These are phyloP conservation scores for Sergeia podlipaevii DNA, from an alignment of 208 protist species.

Conservation along the genomic window DNA sequence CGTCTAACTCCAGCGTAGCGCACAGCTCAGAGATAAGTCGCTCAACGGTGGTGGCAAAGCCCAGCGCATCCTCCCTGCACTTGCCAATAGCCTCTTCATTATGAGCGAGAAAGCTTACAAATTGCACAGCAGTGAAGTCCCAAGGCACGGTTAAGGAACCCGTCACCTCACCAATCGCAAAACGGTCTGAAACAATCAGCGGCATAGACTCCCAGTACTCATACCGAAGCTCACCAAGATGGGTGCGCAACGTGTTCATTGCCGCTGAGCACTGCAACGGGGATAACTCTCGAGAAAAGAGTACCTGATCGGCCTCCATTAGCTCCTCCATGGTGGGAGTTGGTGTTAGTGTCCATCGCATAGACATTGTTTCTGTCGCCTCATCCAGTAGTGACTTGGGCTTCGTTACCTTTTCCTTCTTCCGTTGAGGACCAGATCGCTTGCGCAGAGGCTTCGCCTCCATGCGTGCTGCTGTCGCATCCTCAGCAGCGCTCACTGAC, in stretches of 20 bases:
- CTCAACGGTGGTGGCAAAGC: conserved; percentile 70
- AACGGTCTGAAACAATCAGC: conserved; percentile 75
- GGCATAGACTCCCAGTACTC: conserved; percentile 87
- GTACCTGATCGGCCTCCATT: conserved; percentile 87
- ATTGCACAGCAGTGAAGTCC: conserved; percentile 81
- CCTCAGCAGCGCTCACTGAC: conserved; percentile 73
- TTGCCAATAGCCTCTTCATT: conserved; percentile 59
- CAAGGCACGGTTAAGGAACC: conserved; percentile 83
- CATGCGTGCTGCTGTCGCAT: conserved; percentile 62
- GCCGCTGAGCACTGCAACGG: conserved; percentile 86
- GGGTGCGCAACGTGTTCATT: conserved; percentile 72
- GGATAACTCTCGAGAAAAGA: conserved; percentile 71
- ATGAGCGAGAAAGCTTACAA: conserved; percentile 78
- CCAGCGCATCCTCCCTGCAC: conserved; percentile 36
- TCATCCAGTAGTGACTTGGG: conserved; percentile 81
- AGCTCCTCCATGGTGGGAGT: conserved; percentile 84
- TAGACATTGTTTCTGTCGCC: conserved; percentile 66
- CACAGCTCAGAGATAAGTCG: conserved; percentile 77
- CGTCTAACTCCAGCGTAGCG: conserved; percentile 66
- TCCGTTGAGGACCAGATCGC: conserved; percentile 12
- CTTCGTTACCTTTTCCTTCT: conserved; percentile 8
- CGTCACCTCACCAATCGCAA: conserved; percentile 69
- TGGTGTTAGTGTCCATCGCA: conserved; percentile 73
- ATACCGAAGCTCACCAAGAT: conserved; percentile 86
- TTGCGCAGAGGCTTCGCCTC: conserved; percentile 80